phyloP scores from a whole-genome alignment of 331 rosid species.

The Spiraea crenata region DNA sequence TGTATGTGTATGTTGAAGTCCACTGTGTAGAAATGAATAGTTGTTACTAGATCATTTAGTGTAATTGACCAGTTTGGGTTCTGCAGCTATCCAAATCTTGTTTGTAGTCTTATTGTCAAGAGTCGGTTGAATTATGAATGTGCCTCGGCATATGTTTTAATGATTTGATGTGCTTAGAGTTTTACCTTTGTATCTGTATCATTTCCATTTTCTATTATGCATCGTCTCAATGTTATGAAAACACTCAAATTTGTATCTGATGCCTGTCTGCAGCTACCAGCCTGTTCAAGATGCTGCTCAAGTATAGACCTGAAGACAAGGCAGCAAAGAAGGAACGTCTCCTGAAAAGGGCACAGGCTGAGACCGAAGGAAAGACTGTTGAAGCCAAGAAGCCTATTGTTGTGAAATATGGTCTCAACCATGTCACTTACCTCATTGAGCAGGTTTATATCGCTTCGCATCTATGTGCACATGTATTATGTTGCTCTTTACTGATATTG shows the following conservation, averaged over 20 bases:
- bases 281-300: conserved; percentile 43
- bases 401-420: conserved; percentile 45
- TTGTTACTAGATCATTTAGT: neutral
- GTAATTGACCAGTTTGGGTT: no score
- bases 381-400: conserved; percentile 42
- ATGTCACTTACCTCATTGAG: conserved; percentile 45
- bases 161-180: neutral
- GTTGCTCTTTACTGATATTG: neutral
- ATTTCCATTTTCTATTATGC: neutral
- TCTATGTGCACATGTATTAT: neutral
- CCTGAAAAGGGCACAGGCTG: conserved; percentile 36
- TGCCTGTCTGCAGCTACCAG: conserved; percentile 24
- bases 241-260: neutral
- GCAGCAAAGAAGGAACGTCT: conserved; percentile 41
- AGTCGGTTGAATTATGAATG: no score
- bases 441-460: conserved; percentile 21
- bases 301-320: conserved; percentile 48
- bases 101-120: neutral
- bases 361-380: conserved; percentile 31
- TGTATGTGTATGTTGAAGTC: neutral
- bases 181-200: no score
- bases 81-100: neutral
- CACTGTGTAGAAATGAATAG: neutral
- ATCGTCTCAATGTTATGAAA: neutral
- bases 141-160: neutral